phyloP scores from a whole-genome alignment of 768 basidiomycete genomes.

The Lactarius tabidus region DNA sequence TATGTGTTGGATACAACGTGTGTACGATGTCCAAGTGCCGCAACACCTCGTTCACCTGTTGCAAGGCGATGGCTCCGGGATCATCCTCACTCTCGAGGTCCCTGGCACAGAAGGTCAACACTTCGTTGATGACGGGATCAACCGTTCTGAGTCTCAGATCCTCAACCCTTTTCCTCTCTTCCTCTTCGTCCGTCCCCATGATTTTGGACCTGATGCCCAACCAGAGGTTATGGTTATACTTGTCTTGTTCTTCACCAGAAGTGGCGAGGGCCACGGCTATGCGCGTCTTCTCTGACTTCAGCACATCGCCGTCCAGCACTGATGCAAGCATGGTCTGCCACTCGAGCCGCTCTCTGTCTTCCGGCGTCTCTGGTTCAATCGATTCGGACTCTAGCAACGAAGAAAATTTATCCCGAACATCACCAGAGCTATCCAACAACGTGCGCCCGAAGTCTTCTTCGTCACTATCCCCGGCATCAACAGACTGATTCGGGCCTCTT shows the following conservation, averaged over 20 bases:
- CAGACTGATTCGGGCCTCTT: conserved; percentile 61
- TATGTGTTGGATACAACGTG: conserved; percentile 81
- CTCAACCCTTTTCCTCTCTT: conserved; percentile 77
- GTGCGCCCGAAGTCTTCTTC: conserved; percentile 59
- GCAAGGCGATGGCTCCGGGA: conserved; percentile 44
- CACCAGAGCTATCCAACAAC: conserved; percentile 41
- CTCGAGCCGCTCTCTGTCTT: conserved; percentile 80
- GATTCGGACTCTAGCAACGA: conserved; percentile 58
- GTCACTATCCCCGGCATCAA: conserved; percentile 69
- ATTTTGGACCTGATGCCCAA: conserved; percentile 85
- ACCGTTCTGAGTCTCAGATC: conserved; percentile 79
- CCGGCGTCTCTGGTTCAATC: conserved; percentile 60
- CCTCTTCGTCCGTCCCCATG: conserved; percentile 71
- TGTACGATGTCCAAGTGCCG: conserved; percentile 77
- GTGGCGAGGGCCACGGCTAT: conserved; percentile 77
- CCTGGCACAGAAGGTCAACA: conserved; percentile 67
- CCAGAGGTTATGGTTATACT: conserved; percentile 73
- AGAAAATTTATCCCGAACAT: conserved; percentile 49
- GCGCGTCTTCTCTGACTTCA: conserved; percentile 91
- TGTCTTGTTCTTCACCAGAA: conserved; percentile 63
- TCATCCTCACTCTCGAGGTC: conserved; percentile 38
- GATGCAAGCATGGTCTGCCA: conserved; percentile 97
- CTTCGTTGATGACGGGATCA: conserved; percentile 79
- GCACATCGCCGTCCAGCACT: conserved; percentile 89
- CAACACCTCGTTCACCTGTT: conserved; percentile 62